Percentiles rank a stretch among this genome's conserved stretches.
These are phyloP conservation scores for Mortierella sp. DNA, from an alignment of 371 early-diverging fungal species.

Conservation along the genomic window DNA sequence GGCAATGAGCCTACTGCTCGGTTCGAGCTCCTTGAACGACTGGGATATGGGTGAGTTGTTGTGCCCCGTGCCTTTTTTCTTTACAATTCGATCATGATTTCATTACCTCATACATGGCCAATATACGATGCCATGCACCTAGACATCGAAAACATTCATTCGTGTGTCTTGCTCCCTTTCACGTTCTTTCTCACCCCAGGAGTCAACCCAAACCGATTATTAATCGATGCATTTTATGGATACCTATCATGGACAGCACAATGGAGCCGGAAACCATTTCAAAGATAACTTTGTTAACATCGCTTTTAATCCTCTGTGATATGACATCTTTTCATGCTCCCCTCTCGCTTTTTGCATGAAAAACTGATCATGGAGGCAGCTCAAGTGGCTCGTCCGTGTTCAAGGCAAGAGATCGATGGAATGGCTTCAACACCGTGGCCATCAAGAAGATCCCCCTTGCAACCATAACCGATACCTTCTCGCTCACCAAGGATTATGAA, in stretches of 20 bases:
- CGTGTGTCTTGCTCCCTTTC: no score
- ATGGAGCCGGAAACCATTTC: no score
- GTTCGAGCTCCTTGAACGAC: conserved; percentile 42
- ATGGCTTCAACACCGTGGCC: conserved; percentile 61
- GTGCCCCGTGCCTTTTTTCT: neutral
- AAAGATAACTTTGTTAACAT: no score
- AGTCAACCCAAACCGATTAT: no score
- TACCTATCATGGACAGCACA: no score
- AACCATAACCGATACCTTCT: conserved; percentile 68
- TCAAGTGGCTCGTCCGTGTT: conserved; percentile 48
- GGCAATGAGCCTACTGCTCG: conserved; percentile 22
- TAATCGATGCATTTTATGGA: no score
- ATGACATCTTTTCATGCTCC: neutral
- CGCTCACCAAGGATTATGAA: neutral
- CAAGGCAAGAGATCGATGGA: conserved; percentile 35
- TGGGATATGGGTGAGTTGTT: conserved; percentile 43
- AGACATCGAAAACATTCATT: no score
- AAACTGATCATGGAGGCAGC: neutral
- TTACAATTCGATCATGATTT: neutral
- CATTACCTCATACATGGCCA: neutral
- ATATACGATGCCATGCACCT: no score
- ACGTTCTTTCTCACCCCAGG: no score
- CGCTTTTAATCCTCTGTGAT: no score
- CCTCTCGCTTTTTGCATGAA: neutral
- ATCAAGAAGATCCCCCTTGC: conserved; percentile 67